Evolutionary conservation across 192 early-diverging fungal genomes (phyloP).

Genomic region (Coemansia sp.): DNA sequence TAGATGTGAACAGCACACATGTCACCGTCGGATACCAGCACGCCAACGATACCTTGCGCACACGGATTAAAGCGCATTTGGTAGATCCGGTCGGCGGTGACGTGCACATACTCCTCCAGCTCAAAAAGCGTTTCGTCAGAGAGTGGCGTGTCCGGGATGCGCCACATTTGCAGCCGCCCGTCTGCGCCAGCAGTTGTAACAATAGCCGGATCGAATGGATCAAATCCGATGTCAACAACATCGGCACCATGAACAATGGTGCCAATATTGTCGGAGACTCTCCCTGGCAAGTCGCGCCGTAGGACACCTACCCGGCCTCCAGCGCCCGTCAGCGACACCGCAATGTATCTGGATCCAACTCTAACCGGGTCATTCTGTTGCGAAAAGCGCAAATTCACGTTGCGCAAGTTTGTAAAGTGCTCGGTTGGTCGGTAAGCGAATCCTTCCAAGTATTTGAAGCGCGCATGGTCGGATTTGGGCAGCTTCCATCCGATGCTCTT

Average conservation of each 20-base stretch:
- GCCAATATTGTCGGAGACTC: slow-evolving; percentile 37
- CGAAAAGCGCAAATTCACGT: slow-evolving; percentile 29
- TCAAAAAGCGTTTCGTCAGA: slow-evolving; percentile 26
- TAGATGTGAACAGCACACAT: slow-evolving; percentile 34
- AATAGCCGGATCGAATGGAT: slow-evolving; percentile 62
- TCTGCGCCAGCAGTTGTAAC: slow-evolving; percentile 38
- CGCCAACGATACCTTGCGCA: slow-evolving; percentile 20
- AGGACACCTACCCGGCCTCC: slow-evolving; percentile 78
- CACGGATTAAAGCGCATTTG: slow-evolving; percentile 44
- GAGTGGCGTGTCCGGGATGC: slow-evolving; percentile 25
- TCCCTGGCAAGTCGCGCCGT: slow-evolving; percentile 61
- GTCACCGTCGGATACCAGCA: slow-evolving; percentile 26
- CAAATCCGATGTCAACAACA: slow-evolving; percentile 64
- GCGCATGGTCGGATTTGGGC: slow-evolving; percentile 20
- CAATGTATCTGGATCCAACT: slow-evolving; percentile 60
- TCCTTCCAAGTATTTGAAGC: slow-evolving; percentile 60
- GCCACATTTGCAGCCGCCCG: slow-evolving; percentile 41
- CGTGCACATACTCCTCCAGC: slow-evolving; percentile 35
- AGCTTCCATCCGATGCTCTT: background rate
- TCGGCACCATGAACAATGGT: slow-evolving; percentile 50
- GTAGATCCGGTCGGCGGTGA: slow-evolving; percentile 34
- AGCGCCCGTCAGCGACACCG: slow-evolving; percentile 67
- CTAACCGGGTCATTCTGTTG: slow-evolving; percentile 36
- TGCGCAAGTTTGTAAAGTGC: slow-evolving; percentile 61
- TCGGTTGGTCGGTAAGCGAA: slow-evolving; percentile 58